phyloP scores from a whole-genome alignment of 352 stramenopile species.

The Phytopythium chamaehyphon region DNA sequence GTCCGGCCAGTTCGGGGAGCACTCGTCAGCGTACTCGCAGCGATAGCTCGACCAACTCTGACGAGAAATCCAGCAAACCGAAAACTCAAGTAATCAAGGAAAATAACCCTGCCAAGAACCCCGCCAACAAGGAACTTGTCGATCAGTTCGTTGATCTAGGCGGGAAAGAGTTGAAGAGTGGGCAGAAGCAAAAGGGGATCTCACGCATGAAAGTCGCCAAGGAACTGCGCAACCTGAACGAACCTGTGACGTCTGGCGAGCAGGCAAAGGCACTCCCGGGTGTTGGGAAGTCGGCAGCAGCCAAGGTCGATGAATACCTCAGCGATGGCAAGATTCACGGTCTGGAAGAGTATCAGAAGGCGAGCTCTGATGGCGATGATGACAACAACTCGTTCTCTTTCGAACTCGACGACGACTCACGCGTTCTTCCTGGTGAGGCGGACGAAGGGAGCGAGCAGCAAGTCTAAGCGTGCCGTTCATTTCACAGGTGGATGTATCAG shows the following conservation, averaged over 20 bases:
- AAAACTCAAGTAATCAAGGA: conserved; percentile 25
- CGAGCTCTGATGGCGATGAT: no score
- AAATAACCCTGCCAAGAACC: conserved; percentile 29
- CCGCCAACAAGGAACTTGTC: conserved; percentile 31
- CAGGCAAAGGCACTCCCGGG: conserved; percentile 19
- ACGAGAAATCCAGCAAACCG: conserved; percentile 5
- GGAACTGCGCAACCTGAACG: conserved; percentile 21
- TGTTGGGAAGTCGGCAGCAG: conserved; percentile 25
- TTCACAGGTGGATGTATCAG: background rate
- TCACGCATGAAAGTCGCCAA: conserved; percentile 41
- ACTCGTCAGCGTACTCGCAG: background rate
- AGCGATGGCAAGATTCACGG: conserved; percentile 27
- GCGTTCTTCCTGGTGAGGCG: background rate
- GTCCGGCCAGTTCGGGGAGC: background rate
- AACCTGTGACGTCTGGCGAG: conserved; percentile 23
- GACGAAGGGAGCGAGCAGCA: background rate
- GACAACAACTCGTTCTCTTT: no score
- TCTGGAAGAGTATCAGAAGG: conserved; percentile 16
- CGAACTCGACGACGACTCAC: background rate
- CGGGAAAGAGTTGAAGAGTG: conserved; percentile 22
- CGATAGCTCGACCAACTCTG: background rate
- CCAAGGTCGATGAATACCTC: conserved; percentile 37
- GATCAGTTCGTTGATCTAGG: conserved; percentile 46
- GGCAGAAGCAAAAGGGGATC: conserved; percentile 32
- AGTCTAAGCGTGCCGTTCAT: background rate